Base-by-base conservation (phyloP, 441 rosid species). In the Iberis amara region DNA sequence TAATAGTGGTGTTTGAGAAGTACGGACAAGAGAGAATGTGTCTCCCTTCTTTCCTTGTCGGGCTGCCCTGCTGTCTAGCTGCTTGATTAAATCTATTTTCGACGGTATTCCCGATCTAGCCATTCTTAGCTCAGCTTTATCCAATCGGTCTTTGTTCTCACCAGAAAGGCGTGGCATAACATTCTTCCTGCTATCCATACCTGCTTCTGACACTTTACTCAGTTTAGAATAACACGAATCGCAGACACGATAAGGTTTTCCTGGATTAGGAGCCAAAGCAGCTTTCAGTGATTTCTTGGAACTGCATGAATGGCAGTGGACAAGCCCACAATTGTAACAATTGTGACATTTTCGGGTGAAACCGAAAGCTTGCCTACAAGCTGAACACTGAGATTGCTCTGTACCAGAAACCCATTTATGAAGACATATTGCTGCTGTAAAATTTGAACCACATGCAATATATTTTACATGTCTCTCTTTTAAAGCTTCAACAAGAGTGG, bases 291-390 rank as follows among this genome's bases (percentile, higher is more conserved):
- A 92, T 75, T 89, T 89, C 63, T 80, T 86, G 37, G 99, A 86
- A 62, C 96, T 84, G 76, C 99, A 89, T 0, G 98, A 77, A 72
- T 91, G 98, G 73, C 98, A 91, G 63, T 91, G 96, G 69, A 90
- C 95, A 39, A 90, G 90, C 26, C 98, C 98, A 76, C 98, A 90
- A 47, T 90, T 87, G 53, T 87, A 90, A 71, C 98, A 90, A 65
- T 87, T 90, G 71, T 90, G 96, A 61, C 95, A 77, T 66, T 90
- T 90, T 37, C 95, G 67, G 48, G 96, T 87, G 74, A 91, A 87
- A 32, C 96, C 96, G 50, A 91, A 87, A 43, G 96, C 85, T 61
- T 83, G 96, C 63, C 95, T 79, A 65, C 98, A 91, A 9, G 86
- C 76, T 8, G 96, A 85, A 61, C 96, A 91, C 32, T 91, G 98